Conservation (phyloP, 2,329 filamentous ascomycete genomes). For the Colletotrichum camelliae region DNA sequence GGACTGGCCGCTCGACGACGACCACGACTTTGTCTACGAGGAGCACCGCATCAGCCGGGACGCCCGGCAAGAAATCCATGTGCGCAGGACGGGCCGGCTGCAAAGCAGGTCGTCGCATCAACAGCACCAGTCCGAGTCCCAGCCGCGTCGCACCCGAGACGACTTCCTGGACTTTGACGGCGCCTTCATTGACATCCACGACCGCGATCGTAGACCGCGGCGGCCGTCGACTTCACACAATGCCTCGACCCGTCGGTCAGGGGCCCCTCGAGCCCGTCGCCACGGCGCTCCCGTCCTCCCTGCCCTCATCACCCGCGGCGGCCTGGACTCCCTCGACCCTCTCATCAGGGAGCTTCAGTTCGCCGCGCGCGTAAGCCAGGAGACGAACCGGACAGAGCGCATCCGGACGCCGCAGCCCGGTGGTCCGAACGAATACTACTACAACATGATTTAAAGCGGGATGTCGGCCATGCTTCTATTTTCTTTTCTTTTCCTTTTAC, state of each 20-base stretch:
- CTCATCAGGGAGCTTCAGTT: constrained; percentile 47
- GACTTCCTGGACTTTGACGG: neutral
- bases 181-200: neutral
- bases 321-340: constrained; percentile 47
- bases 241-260: neutral
- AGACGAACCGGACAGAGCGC: constrained; percentile 1
- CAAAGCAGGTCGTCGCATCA: neutral
- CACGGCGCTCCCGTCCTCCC: neutral
- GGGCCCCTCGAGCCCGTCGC: neutral
- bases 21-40: constrained; percentile 7
- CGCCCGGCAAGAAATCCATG: neutral
- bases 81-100: neutral
- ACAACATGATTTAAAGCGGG: constrained; percentile 9
- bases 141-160: neutral
- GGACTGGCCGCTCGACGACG: constrained; percentile 2
- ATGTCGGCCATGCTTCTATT: neutral
- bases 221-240: constrained; percentile 8
- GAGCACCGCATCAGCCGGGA: constrained; percentile 6
- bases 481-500: neutral
- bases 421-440: neutral
- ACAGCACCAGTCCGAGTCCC: neutral
- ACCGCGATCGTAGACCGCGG: neutral
- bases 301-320: constrained; percentile 17
- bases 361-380: constrained; percentile 19
- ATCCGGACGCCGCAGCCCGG: neutral